Evolutionary conservation across 2,329 filamentous ascomycete species (phyloP).

Genomic region (Hortaea sp.): DNA sequence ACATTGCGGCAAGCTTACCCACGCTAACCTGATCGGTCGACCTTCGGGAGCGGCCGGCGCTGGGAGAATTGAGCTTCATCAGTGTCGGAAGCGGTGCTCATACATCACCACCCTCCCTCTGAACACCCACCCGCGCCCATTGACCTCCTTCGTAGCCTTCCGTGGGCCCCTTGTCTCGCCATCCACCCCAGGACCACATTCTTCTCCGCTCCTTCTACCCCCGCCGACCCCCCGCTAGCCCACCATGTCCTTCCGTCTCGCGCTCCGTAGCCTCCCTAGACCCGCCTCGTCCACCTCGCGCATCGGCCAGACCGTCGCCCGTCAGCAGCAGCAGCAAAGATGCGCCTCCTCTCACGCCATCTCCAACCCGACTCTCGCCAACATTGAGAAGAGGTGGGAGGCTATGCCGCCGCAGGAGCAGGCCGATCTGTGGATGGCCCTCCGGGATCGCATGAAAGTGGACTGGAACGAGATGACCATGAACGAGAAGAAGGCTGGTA

Average conservation of each 20-base stretch:
- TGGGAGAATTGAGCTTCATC: too few relatives aligned
- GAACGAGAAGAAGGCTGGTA: slow-evolving; percentile 95
- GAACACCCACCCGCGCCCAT: too few relatives aligned
- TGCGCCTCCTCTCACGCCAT: slow-evolving; percentile 69
- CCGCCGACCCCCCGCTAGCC: background rate
- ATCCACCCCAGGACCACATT: background rate
- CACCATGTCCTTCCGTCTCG: background rate
- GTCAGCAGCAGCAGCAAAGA: background rate
- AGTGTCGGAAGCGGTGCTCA: too few relatives aligned
- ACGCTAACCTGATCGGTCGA: too few relatives aligned
- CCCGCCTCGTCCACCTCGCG: slow-evolving; percentile 1
- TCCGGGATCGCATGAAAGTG: slow-evolving; percentile 97
- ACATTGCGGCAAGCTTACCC: too few relatives aligned
- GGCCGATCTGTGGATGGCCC: slow-evolving; percentile 96
- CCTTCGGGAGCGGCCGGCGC: too few relatives aligned
- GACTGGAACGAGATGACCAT: slow-evolving; percentile 92
- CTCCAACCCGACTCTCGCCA: slow-evolving; percentile 91
- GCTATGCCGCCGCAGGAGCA: slow-evolving; percentile 96
- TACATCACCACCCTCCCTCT: too few relatives aligned
- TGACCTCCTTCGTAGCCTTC: too few relatives aligned
- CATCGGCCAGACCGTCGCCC: background rate
- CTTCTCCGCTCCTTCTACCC: background rate
- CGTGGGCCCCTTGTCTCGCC: background rate
- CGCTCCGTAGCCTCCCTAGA: slow-evolving; percentile 1
- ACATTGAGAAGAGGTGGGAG: slow-evolving; percentile 99